Evolutionary conservation across 148 eudicot genomes (phyloP), one percentile per base, ranked within the genome.

Genomic region (Fagopyrum homotropicum): DNA sequence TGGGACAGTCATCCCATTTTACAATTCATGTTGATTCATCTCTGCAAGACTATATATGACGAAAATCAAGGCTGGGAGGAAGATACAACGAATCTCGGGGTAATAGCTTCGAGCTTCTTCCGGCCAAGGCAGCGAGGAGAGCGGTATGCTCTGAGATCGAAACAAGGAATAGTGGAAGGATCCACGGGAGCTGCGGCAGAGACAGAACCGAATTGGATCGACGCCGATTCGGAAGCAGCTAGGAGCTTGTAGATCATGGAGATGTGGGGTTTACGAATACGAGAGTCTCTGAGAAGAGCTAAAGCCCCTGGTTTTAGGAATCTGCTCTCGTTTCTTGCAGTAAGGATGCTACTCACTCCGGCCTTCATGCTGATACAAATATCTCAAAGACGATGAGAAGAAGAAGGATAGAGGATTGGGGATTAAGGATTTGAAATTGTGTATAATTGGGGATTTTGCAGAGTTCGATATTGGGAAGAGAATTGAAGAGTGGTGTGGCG

Each of bases 271-370:
- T 71, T 71, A 6, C 73, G 50, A 51, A 75, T 75, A 3, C 59
- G 57, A 5, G 68, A 75, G 69, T 75, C 77, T 75, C 77, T 75
- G 69, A 75, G 48, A 16, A 19, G 57, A 40, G 77, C 77, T 19
- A 75, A 17, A 4, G 77, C 77, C 5, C 77, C 77, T 0, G 77
- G 77, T n/a, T 75, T 75, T 11, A 75, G 59, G 77, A 56, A 75
- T 40, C 9, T 51, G 64, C 40, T 72, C 26, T 29, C 52, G 68
- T 61, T 61, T 11, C 68, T 29, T 26, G 68, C 14, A 22, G 68
- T 4, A 43, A 61, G 40, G 7, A 29, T 9, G 43, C 68, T 29
- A 22, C 43, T 61, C 30, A 9, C 14, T 9, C 43, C 3, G 45
- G 70, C 45, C 46, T 64, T 64, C 70, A 64, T 64, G 70, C 7